These are phyloP conservation scores for Neostapfia colusana DNA, from an alignment of 176 grass and related monocot species.

Conservation along the genomic window DNA sequence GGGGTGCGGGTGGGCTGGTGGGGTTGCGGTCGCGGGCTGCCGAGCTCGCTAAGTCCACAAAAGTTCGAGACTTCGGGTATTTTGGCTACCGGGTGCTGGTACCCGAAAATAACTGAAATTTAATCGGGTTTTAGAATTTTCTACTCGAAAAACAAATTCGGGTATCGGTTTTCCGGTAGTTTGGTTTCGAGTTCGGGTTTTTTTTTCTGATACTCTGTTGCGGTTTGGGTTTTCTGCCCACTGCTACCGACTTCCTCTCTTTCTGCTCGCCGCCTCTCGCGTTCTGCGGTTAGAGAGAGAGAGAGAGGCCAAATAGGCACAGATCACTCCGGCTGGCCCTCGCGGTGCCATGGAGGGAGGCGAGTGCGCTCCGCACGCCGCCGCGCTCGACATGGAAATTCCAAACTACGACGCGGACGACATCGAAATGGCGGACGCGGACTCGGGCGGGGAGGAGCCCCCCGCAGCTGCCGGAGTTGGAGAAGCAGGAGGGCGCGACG, in stretches of 20 bases:
- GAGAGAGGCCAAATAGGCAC: neutral
- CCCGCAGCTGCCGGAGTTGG: neutral
- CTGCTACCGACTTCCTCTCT: neutral
- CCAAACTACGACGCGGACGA: conserved; percentile 50
- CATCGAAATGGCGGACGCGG: conserved; percentile 71
- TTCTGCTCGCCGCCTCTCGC: neutral
- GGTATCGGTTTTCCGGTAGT: no score
- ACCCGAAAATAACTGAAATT: no score
- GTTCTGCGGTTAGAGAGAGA: neutral
- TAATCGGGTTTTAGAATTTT: no score
- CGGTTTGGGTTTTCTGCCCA: no score
- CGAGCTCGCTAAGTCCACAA: no score
- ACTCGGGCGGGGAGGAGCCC: conserved; percentile 31
- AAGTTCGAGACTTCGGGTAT: no score
- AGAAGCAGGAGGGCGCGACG: neutral
- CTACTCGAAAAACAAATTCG: no score
- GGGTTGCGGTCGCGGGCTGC: no score
- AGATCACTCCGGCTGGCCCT: neutral
- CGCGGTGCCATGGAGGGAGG: conserved; percentile 38
- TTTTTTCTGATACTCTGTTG: no score
- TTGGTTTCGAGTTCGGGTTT: no score
- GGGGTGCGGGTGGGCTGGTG: no score
- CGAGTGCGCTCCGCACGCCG: conserved; percentile 26
- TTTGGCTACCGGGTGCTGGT: no score
- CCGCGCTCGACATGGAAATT: conserved; percentile 37